Base-by-base conservation (phyloP, 2,329 filamentous ascomycete genomes). In the Passalora sequoiae region DNA sequence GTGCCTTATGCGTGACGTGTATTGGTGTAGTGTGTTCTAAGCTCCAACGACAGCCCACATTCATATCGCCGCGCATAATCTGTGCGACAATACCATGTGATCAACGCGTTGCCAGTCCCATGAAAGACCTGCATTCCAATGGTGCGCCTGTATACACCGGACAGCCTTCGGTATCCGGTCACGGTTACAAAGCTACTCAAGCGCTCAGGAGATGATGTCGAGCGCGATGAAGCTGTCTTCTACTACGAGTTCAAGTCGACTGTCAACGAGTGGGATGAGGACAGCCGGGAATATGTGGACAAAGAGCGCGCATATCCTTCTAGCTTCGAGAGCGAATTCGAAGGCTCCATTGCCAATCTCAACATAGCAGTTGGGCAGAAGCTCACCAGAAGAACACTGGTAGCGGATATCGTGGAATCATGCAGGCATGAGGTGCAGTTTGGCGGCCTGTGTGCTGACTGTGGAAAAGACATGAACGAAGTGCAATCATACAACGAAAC, bases 381-480 rank as follows among this genome's bases (percentile, higher is more conserved):
- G 55, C 75, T 91, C 45, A 66, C 71, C 17, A 55, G 62, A n/a
- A 51, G 77, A 19, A 65, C 74, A 24, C 67, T 72, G 16, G 66
- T 84, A 49, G 78, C 89, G 47, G 82, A 88, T 47, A 84, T 98
- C 41, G 85, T 95, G 59, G 92, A 98, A 70, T 81, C 85, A 44
- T 98, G 92, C 67, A 78, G 84, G 21, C 92, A 98, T 68, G 86
- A 91, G 58, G 77, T 94, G 29, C 91, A 97, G 66, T 95, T 87
- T 61, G 84, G 85, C 44, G 89, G 89, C 32, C 77, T 98, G 54
- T 98, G 92, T 69, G 88, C 82, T 46, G 78, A 89, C 50, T 98
- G 92, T 67, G 92, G 92, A 51, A 88, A 91, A 67, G 89, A 97
- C 68, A 95, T 98, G 89, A 95, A 87, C 42, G 82, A 88, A 59